Percentiles rank a stretch among this genome's conserved stretches.
These are phyloP conservation scores for Cyclospora cayetanensis DNA, from an alignment of 169 alveolate species.

Conservation along the genomic window DNA sequence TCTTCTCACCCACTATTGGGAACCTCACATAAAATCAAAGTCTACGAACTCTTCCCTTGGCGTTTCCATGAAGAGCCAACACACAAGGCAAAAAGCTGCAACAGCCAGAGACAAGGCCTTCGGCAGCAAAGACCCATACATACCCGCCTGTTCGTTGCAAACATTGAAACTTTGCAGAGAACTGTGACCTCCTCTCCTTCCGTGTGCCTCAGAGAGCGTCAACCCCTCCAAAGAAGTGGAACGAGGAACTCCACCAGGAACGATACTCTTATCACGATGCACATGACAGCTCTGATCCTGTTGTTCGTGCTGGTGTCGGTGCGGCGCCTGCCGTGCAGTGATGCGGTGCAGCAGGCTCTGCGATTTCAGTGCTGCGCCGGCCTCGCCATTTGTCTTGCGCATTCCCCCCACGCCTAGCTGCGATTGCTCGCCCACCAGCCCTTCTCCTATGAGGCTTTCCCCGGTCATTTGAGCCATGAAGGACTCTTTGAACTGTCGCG, in stretches of 20 bases:
- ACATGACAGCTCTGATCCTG: background rate
- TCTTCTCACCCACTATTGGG: too few species aligned
- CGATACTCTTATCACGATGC: background rate
- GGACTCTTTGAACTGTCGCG: conserved; percentile 21
- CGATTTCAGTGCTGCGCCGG: background rate
- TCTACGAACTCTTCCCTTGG: conserved; percentile 58
- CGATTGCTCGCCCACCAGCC: background rate
- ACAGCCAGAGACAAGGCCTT: background rate
- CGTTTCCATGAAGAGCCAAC: conserved; percentile 19
- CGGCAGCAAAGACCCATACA: background rate
- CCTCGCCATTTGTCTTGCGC: background rate
- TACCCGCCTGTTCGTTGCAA: too few species aligned
- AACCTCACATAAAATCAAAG: conserved; percentile 62
- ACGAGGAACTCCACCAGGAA: background rate
- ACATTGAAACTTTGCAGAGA: too few species aligned
- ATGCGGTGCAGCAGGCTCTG: background rate
- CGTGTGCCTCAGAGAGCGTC: conserved; percentile 2
- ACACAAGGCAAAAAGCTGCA: background rate
- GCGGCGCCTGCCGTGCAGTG: background rate
- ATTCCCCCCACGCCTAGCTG: background rate
- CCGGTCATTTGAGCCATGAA: conserved; percentile 1
- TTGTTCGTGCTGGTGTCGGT: background rate
- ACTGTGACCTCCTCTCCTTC: too few species aligned
- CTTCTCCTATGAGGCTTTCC: background rate
- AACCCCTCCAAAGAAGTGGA: background rate